These are phyloP conservation scores for Apodospora peruviana DNA, from an alignment of 495 filamentous ascomycete genomes.

Conservation along the genomic window DNA sequence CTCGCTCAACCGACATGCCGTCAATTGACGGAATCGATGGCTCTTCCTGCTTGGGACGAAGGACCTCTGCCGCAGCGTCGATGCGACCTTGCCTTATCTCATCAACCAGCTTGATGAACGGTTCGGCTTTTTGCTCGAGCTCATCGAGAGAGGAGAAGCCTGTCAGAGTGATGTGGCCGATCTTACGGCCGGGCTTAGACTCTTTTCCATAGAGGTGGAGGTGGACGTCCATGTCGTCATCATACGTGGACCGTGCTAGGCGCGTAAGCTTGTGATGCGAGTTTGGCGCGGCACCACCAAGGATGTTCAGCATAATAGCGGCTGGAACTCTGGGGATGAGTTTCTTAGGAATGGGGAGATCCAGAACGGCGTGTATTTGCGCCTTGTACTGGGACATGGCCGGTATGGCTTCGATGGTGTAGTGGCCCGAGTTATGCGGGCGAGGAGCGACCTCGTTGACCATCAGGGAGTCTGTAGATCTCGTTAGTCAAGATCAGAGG, in stretches of 20 bases:
- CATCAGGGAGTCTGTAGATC: slow-evolving; percentile 47
- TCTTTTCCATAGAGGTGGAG: slow-evolving; percentile 93
- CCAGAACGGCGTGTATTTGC: slow-evolving; percentile 81
- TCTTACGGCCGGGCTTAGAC: slow-evolving; percentile 82
- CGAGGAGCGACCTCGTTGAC: slow-evolving; percentile 95
- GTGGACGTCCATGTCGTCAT: slow-evolving; percentile 38
- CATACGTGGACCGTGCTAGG: slow-evolving; percentile 55
- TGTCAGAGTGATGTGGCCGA: slow-evolving; percentile 85
- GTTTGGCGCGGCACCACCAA: slow-evolving; percentile 65
- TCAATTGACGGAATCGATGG: neutral
- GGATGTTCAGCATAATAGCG: slow-evolving; percentile 95
- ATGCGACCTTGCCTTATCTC: slow-evolving; percentile 57
- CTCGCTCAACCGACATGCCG: neutral
- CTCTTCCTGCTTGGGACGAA: slow-evolving; percentile 21
- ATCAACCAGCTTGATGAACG: slow-evolving; percentile 59
- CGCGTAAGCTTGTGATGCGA: slow-evolving; percentile 66
- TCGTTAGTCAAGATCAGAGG: slow-evolving; percentile 2
- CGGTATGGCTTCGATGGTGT: slow-evolving; percentile 89
- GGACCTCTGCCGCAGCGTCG: slow-evolving; percentile 13
- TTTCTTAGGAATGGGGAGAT: slow-evolving; percentile 61
- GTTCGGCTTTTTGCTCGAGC: slow-evolving; percentile 64
- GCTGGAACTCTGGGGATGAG: slow-evolving; percentile 52
- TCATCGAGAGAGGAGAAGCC: slow-evolving; percentile 59
- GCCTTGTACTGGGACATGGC: slow-evolving; percentile 85
- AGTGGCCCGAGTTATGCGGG: slow-evolving; percentile 95